Evolutionary conservation across 306 rosid species (phyloP), one percentile per base, ranked within the genome.

Genomic region (Begonia loranthoides): DNA sequence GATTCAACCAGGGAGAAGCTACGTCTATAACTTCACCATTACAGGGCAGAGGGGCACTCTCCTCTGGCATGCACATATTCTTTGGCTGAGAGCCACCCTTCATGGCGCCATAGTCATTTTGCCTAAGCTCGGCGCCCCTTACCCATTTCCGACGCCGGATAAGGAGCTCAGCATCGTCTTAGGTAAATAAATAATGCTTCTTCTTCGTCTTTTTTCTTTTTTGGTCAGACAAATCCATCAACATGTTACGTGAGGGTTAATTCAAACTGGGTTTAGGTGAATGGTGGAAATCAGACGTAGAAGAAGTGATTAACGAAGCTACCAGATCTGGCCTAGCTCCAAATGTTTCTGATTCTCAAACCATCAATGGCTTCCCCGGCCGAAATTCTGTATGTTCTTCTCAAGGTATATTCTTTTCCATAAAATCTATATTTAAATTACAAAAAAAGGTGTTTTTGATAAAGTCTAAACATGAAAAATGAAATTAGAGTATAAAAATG

Each of bases 241-340:
- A 5, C 6, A 7, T 7, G 36, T 28, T 28, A 28, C 36, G 36
- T 28, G 9, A 28, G 6, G 36, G 36, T 28, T 28, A 28, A 28
- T 28, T 28, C 36, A 28, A 28, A 28, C 36, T 28, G 36, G 36
- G 36, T 75, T 71, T 41, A 87, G 96, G 81, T 68, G 96, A 87
- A 76, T 87, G 96, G 96, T 87, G 96, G 96, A 83, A 87, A 66
- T 80, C 94, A 52, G 92, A 87, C 66, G 79, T 82, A 10, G 96
- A 87, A 34, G 78, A 79, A 28, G 72, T 87, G 4, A 72, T 87
- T 22, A 80, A 76, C 45, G 83, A 87, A 69, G 96, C 96, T 52
- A 45, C 77, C 39, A 83, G 62, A 62, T 83, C 94, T 66, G 96
- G 96, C 0, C 56, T 49, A 61, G 94, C 92, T 14, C 83, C 96